phyloP scores from a whole-genome alignment of 208 protist species.

The Leishmania tarentolae region DNA sequence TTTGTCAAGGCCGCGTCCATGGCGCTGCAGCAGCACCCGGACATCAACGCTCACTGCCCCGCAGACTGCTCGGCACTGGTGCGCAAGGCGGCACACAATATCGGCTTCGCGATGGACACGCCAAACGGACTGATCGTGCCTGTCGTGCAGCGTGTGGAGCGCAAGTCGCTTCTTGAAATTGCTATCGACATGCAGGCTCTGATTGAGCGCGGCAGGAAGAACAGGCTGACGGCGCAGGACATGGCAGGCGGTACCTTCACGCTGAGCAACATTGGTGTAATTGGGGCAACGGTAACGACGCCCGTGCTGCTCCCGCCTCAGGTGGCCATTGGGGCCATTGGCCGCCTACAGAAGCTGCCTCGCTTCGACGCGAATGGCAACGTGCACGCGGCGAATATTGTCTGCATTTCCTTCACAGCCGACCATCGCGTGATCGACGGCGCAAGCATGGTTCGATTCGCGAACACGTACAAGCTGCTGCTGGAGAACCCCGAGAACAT shows the following conservation, averaged over 20 bases:
- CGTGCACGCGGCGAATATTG: slow-evolving; percentile 62
- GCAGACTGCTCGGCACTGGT: slow-evolving; percentile 65
- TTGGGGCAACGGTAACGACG: slow-evolving; percentile 93
- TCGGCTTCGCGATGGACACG: slow-evolving; percentile 97
- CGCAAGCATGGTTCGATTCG: slow-evolving; percentile 96
- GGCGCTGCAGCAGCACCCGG: slow-evolving; percentile 82
- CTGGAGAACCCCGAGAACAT: slow-evolving; percentile 90
- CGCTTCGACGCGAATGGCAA: slow-evolving; percentile 75
- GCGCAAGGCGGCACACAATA: slow-evolving; percentile 92
- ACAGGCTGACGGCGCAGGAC: slow-evolving; percentile 62
- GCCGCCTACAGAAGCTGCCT: slow-evolving; percentile 86
- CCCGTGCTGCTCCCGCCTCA: slow-evolving; percentile 92
- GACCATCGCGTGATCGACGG: slow-evolving; percentile 98
- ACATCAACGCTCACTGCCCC: slow-evolving; percentile 85
- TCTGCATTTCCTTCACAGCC: slow-evolving; percentile 86
- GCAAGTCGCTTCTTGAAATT: slow-evolving; percentile 90
- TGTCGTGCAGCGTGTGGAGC: slow-evolving; percentile 91
- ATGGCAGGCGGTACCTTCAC: slow-evolving; percentile 94
- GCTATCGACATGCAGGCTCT: slow-evolving; percentile 91
- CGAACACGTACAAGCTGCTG: slow-evolving; percentile 86
- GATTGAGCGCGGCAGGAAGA: slow-evolving; percentile 49
- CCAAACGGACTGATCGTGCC: slow-evolving; percentile 95
- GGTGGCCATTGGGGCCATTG: slow-evolving; percentile 94
- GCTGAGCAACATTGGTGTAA: slow-evolving; percentile 96
- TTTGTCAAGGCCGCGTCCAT: slow-evolving; percentile 95